These are phyloP conservation scores for Solanum ahanhuiri DNA, from an alignment of 257 asterid genomes.

Conservation along the genomic window DNA sequence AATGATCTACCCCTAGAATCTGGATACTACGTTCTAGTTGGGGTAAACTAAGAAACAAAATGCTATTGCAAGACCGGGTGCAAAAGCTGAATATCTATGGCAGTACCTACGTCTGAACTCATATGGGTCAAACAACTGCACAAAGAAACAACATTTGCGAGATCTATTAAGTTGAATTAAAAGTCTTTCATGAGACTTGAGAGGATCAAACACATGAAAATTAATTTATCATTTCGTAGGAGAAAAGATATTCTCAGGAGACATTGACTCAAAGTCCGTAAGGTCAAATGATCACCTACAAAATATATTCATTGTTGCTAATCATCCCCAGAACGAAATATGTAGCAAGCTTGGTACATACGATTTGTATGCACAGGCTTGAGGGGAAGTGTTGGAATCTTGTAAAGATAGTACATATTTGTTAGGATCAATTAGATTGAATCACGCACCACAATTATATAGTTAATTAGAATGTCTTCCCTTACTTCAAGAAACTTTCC, in stretches of 20 bases:
- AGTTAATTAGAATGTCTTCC: background rate
- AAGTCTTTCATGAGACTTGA: background rate
- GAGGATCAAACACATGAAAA: background rate
- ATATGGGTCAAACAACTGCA: background rate
- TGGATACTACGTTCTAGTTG: background rate
- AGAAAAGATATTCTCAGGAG: background rate
- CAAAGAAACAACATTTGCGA: background rate
- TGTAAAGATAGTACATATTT: background rate
- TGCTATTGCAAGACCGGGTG: background rate
- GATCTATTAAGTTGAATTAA: background rate
- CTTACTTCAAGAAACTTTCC: background rate
- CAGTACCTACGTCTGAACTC: background rate
- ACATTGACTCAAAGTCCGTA: background rate
- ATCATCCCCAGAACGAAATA: background rate
- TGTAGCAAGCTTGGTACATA: background rate
- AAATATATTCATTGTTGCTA: background rate
- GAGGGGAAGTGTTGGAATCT: background rate
- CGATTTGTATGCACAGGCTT: background rate
- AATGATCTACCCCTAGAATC: background rate
- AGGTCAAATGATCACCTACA: background rate
- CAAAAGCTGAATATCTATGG: background rate
- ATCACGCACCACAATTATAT: background rate
- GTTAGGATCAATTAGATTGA: background rate
- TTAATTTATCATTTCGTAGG: background rate
- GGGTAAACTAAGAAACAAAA: background rate